Percentiles rank a stretch among this genome's conserved stretches.
Conservation (phyloP, 805 yeast genomes). For the Saccharomycopsis sp. region DNA sequence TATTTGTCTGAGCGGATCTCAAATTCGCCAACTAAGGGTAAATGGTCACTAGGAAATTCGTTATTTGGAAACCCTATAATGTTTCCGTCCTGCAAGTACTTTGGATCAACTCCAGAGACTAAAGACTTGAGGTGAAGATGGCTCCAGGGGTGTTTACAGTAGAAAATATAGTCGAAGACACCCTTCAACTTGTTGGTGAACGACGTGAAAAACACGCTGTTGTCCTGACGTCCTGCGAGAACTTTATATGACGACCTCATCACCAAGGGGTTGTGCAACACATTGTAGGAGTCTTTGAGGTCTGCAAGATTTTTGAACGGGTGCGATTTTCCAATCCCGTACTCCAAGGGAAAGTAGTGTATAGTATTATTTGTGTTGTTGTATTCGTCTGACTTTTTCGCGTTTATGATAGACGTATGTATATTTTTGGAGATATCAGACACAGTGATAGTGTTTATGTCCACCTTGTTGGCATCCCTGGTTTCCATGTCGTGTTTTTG, state of each 20-base stretch:
- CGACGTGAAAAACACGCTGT: slow-evolving; percentile 27
- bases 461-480: slow-evolving; percentile 12
- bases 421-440: not conserved
- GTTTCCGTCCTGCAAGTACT: slow-evolving; percentile 27
- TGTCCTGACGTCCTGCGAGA: slow-evolving; percentile 21
- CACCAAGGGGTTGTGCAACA: slow-evolving; percentile 2
- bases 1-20: not conserved
- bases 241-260: slow-evolving; percentile 28
- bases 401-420: not conserved
- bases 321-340: slow-evolving; percentile 18
- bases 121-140: slow-evolving; percentile 28
- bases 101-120: slow-evolving; percentile 33
- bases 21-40: slow-evolving; percentile 28
- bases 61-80: slow-evolving; percentile 33
- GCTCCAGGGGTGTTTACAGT: slow-evolving; percentile 21
- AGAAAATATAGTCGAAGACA: slow-evolving; percentile 40
- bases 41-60: slow-evolving; percentile 41
- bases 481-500: slow-evolving; percentile 3
- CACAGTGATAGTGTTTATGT: not conserved
- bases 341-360: slow-evolving; percentile 23
- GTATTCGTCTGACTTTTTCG: slow-evolving; percentile 6
- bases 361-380: slow-evolving; percentile 8
- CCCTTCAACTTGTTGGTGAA: slow-evolving; percentile 32
- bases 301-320: slow-evolving; percentile 1
- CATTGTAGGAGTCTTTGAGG: not conserved